Percentiles rank a stretch among this genome's conserved stretches.
These are phyloP conservation scores for Grosmannia clavigera DNA, from an alignment of 2,329 filamentous ascomycete genomes.

Conservation along the genomic window DNA sequence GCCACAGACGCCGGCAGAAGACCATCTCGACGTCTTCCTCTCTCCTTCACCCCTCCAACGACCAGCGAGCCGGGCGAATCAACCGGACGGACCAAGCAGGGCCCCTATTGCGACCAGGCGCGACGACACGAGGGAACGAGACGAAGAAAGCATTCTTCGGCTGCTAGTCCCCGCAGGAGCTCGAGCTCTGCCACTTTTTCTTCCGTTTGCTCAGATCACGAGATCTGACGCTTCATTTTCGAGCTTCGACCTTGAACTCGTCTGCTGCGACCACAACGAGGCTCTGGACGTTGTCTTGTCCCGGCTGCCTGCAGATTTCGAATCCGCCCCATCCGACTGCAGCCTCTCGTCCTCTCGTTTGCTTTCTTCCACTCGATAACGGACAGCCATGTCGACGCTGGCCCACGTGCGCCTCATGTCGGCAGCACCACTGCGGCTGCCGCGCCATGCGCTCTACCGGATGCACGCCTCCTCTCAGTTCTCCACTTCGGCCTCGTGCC, in stretches of 20 bases:
- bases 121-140: not conserved
- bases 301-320: not conserved
- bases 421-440: not conserved
- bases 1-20: not conserved
- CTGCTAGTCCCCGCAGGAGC: not conserved
- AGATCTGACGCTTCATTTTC: not conserved
- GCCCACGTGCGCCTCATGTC: not conserved
- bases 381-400: not conserved
- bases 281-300: not conserved
- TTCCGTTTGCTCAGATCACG: not conserved
- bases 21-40: not conserved
- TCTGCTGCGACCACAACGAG: not conserved
- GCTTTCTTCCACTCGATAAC: too few relatives aligned
- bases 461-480: not conserved
- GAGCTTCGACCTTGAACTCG: not conserved
- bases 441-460: not conserved
- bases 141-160: not conserved
- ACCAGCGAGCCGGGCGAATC: not conserved
- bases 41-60: not conserved
- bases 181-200: not conserved
- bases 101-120: not conserved
- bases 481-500: not conserved
- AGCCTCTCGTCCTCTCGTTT: too few relatives aligned
- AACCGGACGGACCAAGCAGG: not conserved
- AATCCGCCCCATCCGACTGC: not conserved